Conservation (phyloP, 2,329 filamentous ascomycete genomes). For the Fusarium euwallaceae region DNA sequence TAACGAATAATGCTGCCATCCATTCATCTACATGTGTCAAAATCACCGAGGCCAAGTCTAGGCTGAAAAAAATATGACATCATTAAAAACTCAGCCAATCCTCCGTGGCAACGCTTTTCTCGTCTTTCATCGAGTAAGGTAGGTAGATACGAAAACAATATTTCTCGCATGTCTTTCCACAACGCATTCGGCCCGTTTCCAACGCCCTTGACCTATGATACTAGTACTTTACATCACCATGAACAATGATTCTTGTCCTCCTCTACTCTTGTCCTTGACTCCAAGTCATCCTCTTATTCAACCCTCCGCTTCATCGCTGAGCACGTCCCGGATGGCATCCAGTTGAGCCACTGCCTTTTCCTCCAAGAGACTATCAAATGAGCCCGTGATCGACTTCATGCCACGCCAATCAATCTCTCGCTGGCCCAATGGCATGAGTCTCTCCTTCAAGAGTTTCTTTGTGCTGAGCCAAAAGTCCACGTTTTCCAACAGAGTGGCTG, state of each 20-base stretch:
- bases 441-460: constrained; percentile 76
- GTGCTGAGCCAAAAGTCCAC: constrained; percentile 84
- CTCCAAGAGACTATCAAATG: constrained; percentile 76
- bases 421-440: constrained; percentile 79
- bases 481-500: constrained; percentile 79
- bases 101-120: constrained; percentile 1
- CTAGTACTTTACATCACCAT: constrained; percentile 42
- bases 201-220: constrained; percentile 43
- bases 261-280: constrained; percentile 7
- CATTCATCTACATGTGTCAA: background rate
- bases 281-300: constrained; percentile 30
- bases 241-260: constrained; percentile 27
- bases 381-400: constrained; percentile 54
- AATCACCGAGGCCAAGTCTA: background rate
- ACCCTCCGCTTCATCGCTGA: constrained; percentile 64
- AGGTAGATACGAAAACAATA: constrained; percentile 19
- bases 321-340: constrained; percentile 68
- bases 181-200: constrained; percentile 43
- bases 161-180: constrained; percentile 31
- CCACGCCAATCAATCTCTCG: constrained; percentile 76
- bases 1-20: constrained; percentile 1
- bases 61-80: constrained; percentile 4
- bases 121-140: constrained; percentile 12
- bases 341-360: constrained; percentile 80
- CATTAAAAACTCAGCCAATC: constrained; percentile 6